Evolutionary conservation across 192 early-diverging fungal genomes (phyloP).

Genomic region (Thoreauomyces humboldtii): DNA sequence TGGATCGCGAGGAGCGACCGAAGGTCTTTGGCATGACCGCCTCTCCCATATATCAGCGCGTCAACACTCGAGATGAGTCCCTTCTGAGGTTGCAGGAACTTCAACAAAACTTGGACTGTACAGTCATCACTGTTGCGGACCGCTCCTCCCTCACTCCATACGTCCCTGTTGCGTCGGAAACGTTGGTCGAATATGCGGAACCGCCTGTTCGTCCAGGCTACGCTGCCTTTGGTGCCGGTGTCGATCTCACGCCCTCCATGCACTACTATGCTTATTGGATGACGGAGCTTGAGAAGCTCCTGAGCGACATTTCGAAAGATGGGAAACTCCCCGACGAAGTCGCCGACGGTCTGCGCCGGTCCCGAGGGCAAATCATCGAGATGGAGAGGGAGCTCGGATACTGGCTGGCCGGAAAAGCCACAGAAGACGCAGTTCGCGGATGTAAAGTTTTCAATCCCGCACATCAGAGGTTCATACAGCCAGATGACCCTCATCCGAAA

Average conservation of each 20-base stretch:
- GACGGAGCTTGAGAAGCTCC: neutral
- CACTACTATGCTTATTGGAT: conserved; percentile 11
- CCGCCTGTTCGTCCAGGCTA: neutral
- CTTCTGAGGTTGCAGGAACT: conserved; percentile 29
- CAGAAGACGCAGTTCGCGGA: conserved; percentile 3
- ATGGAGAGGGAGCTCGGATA: conserved; percentile 21
- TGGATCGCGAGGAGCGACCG: conserved; percentile 53
- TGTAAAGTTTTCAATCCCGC: no score
- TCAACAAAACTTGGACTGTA: conserved; percentile 30
- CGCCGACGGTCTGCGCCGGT: conserved; percentile 10
- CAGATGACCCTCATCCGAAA: neutral
- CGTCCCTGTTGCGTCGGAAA: conserved; percentile 31
- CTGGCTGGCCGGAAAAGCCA: conserved; percentile 31
- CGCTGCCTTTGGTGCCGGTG: neutral
- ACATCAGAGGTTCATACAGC: neutral
- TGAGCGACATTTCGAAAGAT: neutral
- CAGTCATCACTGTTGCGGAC: conserved; percentile 37
- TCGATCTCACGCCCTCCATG: neutral
- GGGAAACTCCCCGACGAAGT: neutral
- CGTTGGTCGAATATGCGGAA: conserved; percentile 35
- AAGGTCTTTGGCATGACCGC: conserved; percentile 93
- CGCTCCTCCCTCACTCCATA: conserved; percentile 14
- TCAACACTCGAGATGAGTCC: conserved; percentile 26
- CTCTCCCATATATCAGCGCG: conserved; percentile 64
- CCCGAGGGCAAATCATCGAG: conserved; percentile 1